These are phyloP conservation scores for Pezicula radicicola DNA, from an alignment of 2,329 filamentous ascomycete species.

Conservation along the genomic window DNA sequence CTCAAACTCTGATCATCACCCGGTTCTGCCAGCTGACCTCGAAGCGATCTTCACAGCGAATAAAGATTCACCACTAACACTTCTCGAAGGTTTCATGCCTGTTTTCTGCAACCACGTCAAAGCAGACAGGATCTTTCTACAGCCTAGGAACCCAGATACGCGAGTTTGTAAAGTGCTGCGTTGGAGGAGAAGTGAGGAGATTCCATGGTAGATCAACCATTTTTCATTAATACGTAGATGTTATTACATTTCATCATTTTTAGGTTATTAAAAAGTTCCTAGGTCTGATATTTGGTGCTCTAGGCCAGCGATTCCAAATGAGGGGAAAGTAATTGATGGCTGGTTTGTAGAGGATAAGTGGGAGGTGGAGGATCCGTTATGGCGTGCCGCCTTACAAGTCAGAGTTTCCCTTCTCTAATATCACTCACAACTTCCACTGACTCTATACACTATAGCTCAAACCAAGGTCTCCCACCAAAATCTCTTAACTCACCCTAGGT, in stretches of 20 bases:
- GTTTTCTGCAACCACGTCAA: conserved; percentile 10
- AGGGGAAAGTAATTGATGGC: background rate
- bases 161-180: conserved; percentile 10
- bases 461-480: background rate
- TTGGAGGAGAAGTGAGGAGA: conserved; percentile 9
- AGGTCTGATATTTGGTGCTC: background rate
- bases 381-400: conserved; percentile 3
- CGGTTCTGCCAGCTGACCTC: conserved; percentile 7
- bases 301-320: background rate
- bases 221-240: too few species aligned
- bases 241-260: too few species aligned
- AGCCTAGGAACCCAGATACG: conserved; percentile 9
- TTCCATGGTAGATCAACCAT: conserved; percentile 9
- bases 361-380: conserved; percentile 11
- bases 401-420: background rate
- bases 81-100: conserved; percentile 11
- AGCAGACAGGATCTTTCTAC: conserved; percentile 12
- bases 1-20: background rate
- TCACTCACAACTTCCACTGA: background rate
- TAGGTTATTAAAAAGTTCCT: background rate
- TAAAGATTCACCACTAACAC: conserved; percentile 1
- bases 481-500: too few species aligned
- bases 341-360: conserved; percentile 11
- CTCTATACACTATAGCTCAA: conserved; percentile 3
- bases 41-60: conserved; percentile 4